Conservation (phyloP, 306 rosid species). For the Hippophae tibetana region DNA sequence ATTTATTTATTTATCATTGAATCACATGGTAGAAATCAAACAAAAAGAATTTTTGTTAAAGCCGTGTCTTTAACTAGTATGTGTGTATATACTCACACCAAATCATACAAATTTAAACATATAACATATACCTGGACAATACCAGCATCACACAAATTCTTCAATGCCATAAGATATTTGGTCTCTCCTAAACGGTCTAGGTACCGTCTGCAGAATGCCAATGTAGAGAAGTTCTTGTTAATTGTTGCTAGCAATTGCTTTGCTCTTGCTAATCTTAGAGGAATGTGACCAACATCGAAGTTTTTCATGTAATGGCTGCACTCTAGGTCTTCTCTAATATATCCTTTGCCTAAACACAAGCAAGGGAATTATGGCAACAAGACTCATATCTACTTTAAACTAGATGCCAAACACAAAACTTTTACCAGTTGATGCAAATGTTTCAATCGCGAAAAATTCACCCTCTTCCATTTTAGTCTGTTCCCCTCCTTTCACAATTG, state of each 20-base stretch:
- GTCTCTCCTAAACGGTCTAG: conserved; percentile 94
- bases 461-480: conserved; percentile 99
- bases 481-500: conserved; percentile 97
- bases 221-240: conserved; percentile 84
- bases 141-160: conserved; percentile 77
- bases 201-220: conserved; percentile 90
- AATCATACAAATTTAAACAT: too few species aligned
- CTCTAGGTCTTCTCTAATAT: conserved; percentile 92
- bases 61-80: too few species aligned
- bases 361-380: conserved; percentile 6
- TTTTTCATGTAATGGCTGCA: conserved; percentile 98
- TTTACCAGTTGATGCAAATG: conserved; percentile 90
- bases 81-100: too few species aligned
- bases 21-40: too few species aligned
- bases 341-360: conserved; percentile 70
- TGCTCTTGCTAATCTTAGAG: conserved; percentile 86
- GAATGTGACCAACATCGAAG: conserved; percentile 83
- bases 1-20: too few species aligned
- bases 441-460: conserved; percentile 91
- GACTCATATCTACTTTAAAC: conserved; percentile 13
- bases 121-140: conserved; percentile 66
- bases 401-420: conserved; percentile 12
- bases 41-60: too few species aligned
- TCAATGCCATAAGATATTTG: conserved; percentile 86
- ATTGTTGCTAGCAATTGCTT: conserved; percentile 80